Evolutionary conservation across 2,329 filamentous ascomycete species (phyloP), one percentile per base, ranked within the genome.

Genomic region (Penicillium glabrum): DNA sequence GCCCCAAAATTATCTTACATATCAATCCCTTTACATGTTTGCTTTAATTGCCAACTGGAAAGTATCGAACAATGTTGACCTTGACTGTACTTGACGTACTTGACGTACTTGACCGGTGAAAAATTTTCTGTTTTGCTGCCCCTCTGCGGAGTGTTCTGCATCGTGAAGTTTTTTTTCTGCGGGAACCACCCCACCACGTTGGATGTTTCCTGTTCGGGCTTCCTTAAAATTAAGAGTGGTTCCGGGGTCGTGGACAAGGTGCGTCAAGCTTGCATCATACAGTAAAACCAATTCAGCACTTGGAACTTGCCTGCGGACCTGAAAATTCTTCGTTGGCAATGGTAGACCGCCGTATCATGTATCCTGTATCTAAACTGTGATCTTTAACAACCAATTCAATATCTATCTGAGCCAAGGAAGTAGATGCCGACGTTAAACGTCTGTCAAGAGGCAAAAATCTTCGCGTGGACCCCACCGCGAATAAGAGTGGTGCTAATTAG

Each of bases 241-340:
- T 63, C 53, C 33, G 37, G 54, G 65, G 65, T 67, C 52, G 65
- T 64, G 54, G 56, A 66, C 64, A 59, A 65, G 59, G 46, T 57
- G 60, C 60, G 51, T 61, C 47, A 63, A 61, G 41, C 44, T 51
- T 57, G 53, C 53, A 58, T 58, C 46, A 44, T 41, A 44, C 39
- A 45, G 14, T 19, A 37, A 16, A 29, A 46, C 5, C 37, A 53
- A 39, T 23, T 23, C 19, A 27, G 2, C 24, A 37, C 14, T 47
- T 26, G 16, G 21, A 4, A 14, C 31, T 5, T 33, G 19, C 41
- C 19, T 13, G 23, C 41, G 41, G 41, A 26, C 21, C 1, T 16
- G 41, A 35, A 46, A 13, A 44, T 51, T 41, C 29, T 43, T 39
- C 8, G 13, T 44, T 27, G 31, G 19, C 37, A 52, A 31, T 7